Conservation (phyloP, 1,139 yeast species). For the Nakaseomyces sp. region DNA sequence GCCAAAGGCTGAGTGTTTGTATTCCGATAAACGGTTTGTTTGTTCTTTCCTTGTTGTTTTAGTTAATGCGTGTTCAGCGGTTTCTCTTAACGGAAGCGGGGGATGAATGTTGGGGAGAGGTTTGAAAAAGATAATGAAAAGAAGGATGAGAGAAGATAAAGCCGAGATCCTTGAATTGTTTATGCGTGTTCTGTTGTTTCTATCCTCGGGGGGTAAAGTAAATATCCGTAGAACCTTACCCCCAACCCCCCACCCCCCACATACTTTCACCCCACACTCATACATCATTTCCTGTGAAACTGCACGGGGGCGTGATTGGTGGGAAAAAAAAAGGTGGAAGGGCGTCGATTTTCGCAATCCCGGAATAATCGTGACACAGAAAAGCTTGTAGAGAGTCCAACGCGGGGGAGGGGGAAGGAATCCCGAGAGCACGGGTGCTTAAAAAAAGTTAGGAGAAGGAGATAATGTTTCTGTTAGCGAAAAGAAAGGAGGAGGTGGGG, state of each 20-base stretch:
- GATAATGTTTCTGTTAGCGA: neutral
- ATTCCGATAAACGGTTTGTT: neutral
- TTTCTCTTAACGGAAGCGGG: too few species aligned
- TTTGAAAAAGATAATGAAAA: neutral
- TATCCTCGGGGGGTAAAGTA: too few species aligned
- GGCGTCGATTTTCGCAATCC: neutral
- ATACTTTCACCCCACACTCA: neutral
- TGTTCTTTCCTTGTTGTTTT: too few species aligned
- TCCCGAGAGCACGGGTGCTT: neutral
- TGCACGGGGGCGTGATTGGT: too few species aligned
- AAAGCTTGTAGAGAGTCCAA: too few species aligned
- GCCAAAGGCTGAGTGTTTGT: neutral
- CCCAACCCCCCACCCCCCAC: neutral
- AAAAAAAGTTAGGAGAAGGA: neutral
- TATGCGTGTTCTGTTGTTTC: too few species aligned
- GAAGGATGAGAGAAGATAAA: neutral
- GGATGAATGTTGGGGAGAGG: neutral
- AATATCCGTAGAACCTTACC: neutral
- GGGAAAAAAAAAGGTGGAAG: neutral
- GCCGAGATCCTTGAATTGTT: neutral
- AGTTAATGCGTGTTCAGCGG: too few species aligned
- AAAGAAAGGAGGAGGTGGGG: too few species aligned
- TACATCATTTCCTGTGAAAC: neutral
- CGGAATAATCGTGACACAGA: neutral
- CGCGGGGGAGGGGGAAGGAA: neutral